phyloP scores from a whole-genome alignment of 2,329 filamentous ascomycete genomes.

The Trichoderma simmonsii region DNA sequence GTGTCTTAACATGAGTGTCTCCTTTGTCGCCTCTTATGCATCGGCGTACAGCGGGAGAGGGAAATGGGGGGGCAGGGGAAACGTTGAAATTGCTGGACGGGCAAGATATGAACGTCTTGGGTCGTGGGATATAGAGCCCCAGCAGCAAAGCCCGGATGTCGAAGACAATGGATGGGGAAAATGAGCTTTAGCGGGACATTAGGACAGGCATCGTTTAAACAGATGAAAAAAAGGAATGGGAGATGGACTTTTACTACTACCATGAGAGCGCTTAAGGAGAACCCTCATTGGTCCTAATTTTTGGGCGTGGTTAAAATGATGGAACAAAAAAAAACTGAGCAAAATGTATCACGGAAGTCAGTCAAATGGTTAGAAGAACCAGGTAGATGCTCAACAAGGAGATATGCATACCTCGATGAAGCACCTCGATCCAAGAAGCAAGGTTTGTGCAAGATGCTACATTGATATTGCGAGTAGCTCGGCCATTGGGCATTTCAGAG shows the following conservation, averaged over 20 bases:
- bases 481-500: neutral
- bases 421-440: neutral
- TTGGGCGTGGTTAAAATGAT: conserved; percentile 4
- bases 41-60: conserved; percentile 14
- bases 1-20: conserved; percentile 18
- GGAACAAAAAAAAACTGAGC: conserved; percentile 2
- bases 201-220: conserved; percentile 19
- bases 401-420: neutral
- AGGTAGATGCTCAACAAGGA: neutral
- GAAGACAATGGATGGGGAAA: conserved; percentile 14
- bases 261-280: conserved; percentile 4
- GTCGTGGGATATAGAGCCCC: conserved; percentile 20
- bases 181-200: conserved; percentile 18
- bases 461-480: neutral
- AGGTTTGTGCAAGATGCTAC: neutral
- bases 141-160: conserved; percentile 19
- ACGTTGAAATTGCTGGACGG: conserved; percentile 17
- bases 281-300: neutral
- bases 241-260: conserved; percentile 11
- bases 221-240: conserved; percentile 18
- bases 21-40: conserved; percentile 10
- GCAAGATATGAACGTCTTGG: conserved; percentile 19
- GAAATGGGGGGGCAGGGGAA: neutral
- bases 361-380: neutral
- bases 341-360: neutral